These are phyloP conservation scores for Pseudocercospora vitis DNA, from an alignment of 2,329 filamentous ascomycete species.

Conservation along the genomic window DNA sequence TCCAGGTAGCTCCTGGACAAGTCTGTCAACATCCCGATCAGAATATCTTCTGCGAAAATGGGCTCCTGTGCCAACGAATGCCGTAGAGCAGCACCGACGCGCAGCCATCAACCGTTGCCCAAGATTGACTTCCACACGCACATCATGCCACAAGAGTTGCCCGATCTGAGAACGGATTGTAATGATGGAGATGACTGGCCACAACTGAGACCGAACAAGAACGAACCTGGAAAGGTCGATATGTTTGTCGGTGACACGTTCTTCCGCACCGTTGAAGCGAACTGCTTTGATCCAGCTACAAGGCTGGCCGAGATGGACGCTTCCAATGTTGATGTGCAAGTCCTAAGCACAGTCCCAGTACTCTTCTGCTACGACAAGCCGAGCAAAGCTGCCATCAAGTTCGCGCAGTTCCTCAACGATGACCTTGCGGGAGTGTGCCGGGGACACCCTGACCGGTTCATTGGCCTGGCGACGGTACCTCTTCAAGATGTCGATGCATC, in stretches of 20 bases:
- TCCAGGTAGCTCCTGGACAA: neutral
- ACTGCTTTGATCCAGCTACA: conserved; percentile 18
- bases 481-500: conserved; percentile 15
- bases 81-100: neutral
- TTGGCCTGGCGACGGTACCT: conserved; percentile 16
- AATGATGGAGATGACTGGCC: conserved; percentile 12
- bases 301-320: conserved; percentile 15
- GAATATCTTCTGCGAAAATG: neutral
- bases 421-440: conserved; percentile 13
- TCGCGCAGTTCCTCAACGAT: conserved; percentile 18
- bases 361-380: conserved; percentile 21
- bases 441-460: conserved; percentile 8
- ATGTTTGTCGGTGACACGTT: conserved; percentile 19
- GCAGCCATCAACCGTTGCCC: neutral
- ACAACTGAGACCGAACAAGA: conserved; percentile 6
- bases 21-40: neutral
- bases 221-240: conserved; percentile 13
- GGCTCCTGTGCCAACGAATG: neutral
- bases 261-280: conserved; percentile 18
- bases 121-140: conserved; percentile 20
- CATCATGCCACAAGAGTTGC: conserved; percentile 16
- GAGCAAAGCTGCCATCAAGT: conserved; percentile 5
- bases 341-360: conserved; percentile 16
- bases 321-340: conserved; percentile 14
- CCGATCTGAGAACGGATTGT: neutral